Evolutionary conservation across 2,329 filamentous ascomycete genomes (phyloP).

Genomic region (Calonectria montana): DNA sequence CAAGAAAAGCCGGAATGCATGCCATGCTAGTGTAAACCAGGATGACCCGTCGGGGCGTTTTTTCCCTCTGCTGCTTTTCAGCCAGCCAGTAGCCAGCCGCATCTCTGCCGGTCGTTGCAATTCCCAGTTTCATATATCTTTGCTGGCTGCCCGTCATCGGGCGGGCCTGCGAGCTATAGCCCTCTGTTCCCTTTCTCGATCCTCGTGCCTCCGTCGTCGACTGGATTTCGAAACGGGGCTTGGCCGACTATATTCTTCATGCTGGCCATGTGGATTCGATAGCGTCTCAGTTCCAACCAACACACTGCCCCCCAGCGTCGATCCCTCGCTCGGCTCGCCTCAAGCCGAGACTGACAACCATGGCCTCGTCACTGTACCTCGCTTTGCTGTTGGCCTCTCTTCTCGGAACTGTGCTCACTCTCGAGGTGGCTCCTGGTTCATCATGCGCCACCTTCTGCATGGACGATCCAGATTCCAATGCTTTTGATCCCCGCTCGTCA

Average conservation of each 20-base stretch:
- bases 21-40: conserved; percentile 5
- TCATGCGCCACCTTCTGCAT: conserved; percentile 61
- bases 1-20: conserved; percentile 1
- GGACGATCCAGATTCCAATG: conserved; percentile 49
- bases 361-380: conserved; percentile 8
- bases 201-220: conserved; percentile 8
- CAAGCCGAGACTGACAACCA: not conserved
- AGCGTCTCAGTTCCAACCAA: conserved; percentile 4
- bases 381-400: conserved; percentile 2
- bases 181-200: not conserved
- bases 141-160: conserved; percentile 7
- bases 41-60: conserved; percentile 12
- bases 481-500: conserved; percentile 48
- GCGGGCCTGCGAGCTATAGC: not conserved
- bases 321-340: not conserved
- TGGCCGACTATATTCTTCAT: conserved; percentile 14
- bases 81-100: not conserved
- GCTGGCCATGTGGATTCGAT: conserved; percentile 23
- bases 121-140: conserved; percentile 20
- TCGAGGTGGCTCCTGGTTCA: conserved; percentile 64
- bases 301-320: not conserved
- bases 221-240: conserved; percentile 13
- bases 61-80: not conserved
- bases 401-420: conserved; percentile 36
- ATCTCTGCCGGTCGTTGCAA: not conserved